Base-by-base conservation (phyloP, 192 early-diverging fungal species). In the Umbelopsis isabellina region DNA sequence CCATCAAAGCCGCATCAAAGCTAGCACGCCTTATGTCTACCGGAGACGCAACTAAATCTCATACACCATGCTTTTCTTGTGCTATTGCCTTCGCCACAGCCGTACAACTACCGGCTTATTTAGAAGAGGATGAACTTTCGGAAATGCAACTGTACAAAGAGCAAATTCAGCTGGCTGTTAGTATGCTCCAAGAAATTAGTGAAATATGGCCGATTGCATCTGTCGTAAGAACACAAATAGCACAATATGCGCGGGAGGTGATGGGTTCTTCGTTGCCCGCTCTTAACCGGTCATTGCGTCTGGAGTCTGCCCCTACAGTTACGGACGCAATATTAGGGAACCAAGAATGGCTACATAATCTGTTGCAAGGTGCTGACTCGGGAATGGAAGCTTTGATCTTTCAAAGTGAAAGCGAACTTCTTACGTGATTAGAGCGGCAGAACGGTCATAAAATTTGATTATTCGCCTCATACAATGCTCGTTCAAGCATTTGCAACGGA, bases 201-300 rank as follows among this genome's bases (percentile, higher is more conserved):
- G 51, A 52, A 20, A 52, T 25, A 0, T 52, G 51, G 51, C 51
- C 51, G 2, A 52, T 52, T 25, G 51, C 51, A 25, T 13, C 7
- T 52, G 51, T 52, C 51, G 51, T 52, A 52, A 52, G 51, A 10
- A 12, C 22, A 9, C 51, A 52, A 23, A 25, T 52, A 21, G 51
- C 51, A 13, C 51, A 52, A 52, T 52, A 52, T 25, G 51, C 51
- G 6, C 51, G 51, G 21, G 51, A 52, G 51, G 51, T 52, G 18
- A 52, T 52, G 21, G 22, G 51, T 0, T 25, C 21, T 12, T 25
- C 51, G 25, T 2, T 52, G 2, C 23, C 25, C 21, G 22, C 22
- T 9, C 11, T 23, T 7, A 52, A 52, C 22, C 21, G 51, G 21
- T 12, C 51, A 3, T 9, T 52, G 51, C 12, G 11, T 23, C 51